Percentiles rank a stretch among this genome's conserved stretches.
phyloP scores from a whole-genome alignment of 2,329 filamentous ascomycete genomes.

The Dactylellina cionopaga region DNA sequence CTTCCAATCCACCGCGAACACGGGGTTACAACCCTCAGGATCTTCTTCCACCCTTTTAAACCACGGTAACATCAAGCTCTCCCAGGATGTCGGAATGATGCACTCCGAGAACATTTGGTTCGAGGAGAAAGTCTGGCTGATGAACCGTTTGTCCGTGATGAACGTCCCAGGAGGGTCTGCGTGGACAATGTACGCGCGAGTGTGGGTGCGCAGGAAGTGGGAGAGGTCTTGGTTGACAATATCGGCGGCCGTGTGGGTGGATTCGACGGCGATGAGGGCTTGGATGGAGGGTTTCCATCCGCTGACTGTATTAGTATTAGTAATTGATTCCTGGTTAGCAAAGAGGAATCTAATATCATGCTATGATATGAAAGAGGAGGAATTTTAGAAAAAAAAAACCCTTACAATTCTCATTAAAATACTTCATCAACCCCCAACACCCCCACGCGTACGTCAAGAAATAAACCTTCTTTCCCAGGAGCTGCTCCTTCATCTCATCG shows the following conservation, averaged over 20 bases:
- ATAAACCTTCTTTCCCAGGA: slow-evolving; percentile 36
- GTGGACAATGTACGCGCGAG: slow-evolving; percentile 53
- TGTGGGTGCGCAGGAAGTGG: slow-evolving; percentile 51
- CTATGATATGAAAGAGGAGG: background rate
- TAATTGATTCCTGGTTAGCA: too few relatives aligned
- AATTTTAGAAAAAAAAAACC: background rate
- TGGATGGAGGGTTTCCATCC: slow-evolving; percentile 40
- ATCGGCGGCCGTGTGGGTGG: slow-evolving; percentile 27
- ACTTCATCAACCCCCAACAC: slow-evolving; percentile 34
- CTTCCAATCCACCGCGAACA: slow-evolving; percentile 31
- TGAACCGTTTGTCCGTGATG: slow-evolving; percentile 54
- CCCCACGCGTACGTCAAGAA: slow-evolving; percentile 44
- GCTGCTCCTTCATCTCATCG: slow-evolving; percentile 47
- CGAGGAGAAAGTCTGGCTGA: slow-evolving; percentile 54
- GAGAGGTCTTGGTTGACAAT: slow-evolving; percentile 17
- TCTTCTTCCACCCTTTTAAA: slow-evolving; percentile 38
- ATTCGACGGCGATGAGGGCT: slow-evolving; percentile 43
- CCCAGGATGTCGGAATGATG: slow-evolving; percentile 33
- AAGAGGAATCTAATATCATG: background rate
- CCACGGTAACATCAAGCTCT: slow-evolving; percentile 35
- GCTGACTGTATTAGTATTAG: slow-evolving; percentile 17
- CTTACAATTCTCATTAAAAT: slow-evolving; percentile 36
- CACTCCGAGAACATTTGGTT: slow-evolving; percentile 41
- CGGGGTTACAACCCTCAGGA: slow-evolving; percentile 39
- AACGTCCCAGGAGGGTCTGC: slow-evolving; percentile 52